These are phyloP conservation scores for Nyctanthes arbortristis DNA, from an alignment of 257 asterid genomes.

Conservation along the genomic window DNA sequence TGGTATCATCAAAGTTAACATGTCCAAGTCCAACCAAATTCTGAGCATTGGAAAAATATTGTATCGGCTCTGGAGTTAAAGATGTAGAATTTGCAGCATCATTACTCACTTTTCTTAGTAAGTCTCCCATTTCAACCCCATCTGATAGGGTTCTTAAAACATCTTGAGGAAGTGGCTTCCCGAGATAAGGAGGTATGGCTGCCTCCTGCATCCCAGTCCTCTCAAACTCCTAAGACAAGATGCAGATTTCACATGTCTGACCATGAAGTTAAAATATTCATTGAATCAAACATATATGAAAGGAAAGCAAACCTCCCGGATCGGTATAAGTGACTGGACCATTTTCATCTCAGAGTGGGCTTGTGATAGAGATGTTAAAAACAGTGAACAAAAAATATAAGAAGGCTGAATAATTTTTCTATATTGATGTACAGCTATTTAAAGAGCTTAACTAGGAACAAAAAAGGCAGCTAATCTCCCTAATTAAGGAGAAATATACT, in stretches of 20 bases:
- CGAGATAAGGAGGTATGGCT: slow-evolving; percentile 48
- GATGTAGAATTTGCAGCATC: slow-evolving; percentile 32
- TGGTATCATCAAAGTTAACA: slow-evolving; percentile 36
- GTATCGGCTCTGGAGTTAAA: slow-evolving; percentile 41
- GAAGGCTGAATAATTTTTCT: too few relatives aligned
- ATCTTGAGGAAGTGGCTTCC: slow-evolving; percentile 72
- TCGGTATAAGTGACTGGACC: slow-evolving; percentile 94
- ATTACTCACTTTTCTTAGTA: slow-evolving; percentile 40
- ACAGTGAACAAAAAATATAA: too few relatives aligned
- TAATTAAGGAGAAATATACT: too few relatives aligned
- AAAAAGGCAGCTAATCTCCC: too few relatives aligned
- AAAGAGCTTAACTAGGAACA: too few relatives aligned
- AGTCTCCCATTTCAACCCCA: slow-evolving; percentile 52
- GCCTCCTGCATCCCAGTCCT: slow-evolving; percentile 61
- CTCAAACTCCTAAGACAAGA: slow-evolving; percentile 61
- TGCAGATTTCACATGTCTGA: slow-evolving; percentile 21
- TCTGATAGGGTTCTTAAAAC: slow-evolving; percentile 65
- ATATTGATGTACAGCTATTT: too few relatives aligned
- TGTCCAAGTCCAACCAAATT: slow-evolving; percentile 35
- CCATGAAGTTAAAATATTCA: slow-evolving; percentile 21
- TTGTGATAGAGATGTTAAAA: slow-evolving; percentile 79
- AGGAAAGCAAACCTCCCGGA: slow-evolving; percentile 82
- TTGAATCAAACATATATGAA: slow-evolving; percentile 11
- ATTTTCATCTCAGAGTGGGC: slow-evolving; percentile 60
- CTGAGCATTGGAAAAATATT: slow-evolving; percentile 35